Evolutionary conservation across 257 asterid species (phyloP).

Genomic region (Mitragyna speciosa): DNA sequence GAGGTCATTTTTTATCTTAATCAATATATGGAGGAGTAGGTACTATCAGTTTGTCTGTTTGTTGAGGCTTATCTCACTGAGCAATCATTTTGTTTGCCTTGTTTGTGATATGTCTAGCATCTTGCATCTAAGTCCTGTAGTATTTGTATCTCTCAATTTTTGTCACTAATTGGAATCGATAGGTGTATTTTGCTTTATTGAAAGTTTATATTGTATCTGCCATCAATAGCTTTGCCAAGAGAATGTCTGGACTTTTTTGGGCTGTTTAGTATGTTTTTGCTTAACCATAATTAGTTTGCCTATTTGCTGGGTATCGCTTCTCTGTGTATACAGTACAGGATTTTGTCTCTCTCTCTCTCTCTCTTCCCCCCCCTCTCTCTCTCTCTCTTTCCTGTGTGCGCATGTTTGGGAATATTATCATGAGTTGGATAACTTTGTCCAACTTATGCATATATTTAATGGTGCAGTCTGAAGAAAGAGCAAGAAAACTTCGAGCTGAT

Average conservation of each 20-base stretch:
- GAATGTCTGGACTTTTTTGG: background rate
- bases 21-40: background rate
- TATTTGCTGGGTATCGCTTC: background rate
- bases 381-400: background rate
- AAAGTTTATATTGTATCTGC: background rate
- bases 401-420: background rate
- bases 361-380: no score
- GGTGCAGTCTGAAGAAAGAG: constrained; percentile 84
- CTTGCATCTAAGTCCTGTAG: background rate
- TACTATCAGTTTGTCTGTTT: background rate
- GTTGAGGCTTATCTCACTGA: background rate
- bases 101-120: no score
- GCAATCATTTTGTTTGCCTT: background rate
- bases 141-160: no score
- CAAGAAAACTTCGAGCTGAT: constrained; percentile 77
- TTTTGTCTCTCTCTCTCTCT: constrained; percentile 17
- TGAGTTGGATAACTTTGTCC: background rate
- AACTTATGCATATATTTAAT: constrained; percentile 17
- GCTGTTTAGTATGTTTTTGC: background rate
- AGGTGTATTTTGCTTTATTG: background rate
- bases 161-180: background rate
- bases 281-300: background rate
- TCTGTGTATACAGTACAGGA: background rate
- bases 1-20: constrained; percentile 43
- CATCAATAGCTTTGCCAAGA: background rate